These are phyloP conservation scores for Trypanosomatidae sp. DNA, from an alignment of 208 protist genomes.

Conservation along the genomic window DNA sequence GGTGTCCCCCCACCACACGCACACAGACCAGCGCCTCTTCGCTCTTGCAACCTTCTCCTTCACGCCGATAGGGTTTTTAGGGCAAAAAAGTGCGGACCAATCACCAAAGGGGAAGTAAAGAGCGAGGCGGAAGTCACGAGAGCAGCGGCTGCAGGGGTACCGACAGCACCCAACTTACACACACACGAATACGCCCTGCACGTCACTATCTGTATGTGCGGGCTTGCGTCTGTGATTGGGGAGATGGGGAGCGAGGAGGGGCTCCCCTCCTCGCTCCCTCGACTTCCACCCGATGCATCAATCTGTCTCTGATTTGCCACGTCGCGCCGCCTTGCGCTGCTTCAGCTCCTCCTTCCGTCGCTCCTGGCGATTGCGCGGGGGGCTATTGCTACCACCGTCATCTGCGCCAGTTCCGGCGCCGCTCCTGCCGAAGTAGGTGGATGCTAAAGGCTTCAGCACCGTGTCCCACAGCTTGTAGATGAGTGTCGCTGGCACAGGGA, in stretches of 20 bases:
- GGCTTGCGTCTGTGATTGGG: neutral
- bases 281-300: neutral
- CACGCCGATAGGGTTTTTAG: neutral
- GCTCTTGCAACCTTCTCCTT: neutral
- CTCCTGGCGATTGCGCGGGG: constrained; percentile 55
- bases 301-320: constrained; percentile 4
- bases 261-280: neutral
- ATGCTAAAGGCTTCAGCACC: constrained; percentile 41
- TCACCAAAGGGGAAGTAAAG: constrained; percentile 1
- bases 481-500: constrained; percentile 75
- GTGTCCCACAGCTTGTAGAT: constrained; percentile 70
- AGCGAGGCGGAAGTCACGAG: neutral
- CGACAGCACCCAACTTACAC: neutral
- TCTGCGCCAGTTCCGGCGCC: constrained; percentile 15
- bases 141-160: neutral
- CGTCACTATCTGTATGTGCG: neutral
- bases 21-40: too few relatives aligned
- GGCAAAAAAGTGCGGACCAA: neutral
- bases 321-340: constrained; percentile 50
- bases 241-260: neutral
- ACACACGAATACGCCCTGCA: neutral
- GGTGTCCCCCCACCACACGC: too few relatives aligned
- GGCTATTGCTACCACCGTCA: neutral
- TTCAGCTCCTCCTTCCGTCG: constrained; percentile 61
- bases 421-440: constrained; percentile 19